Evolutionary conservation across 768 basidiomycete species (phyloP), one percentile per base, ranked within the genome.

Genomic region (Mycena capillaripes): DNA sequence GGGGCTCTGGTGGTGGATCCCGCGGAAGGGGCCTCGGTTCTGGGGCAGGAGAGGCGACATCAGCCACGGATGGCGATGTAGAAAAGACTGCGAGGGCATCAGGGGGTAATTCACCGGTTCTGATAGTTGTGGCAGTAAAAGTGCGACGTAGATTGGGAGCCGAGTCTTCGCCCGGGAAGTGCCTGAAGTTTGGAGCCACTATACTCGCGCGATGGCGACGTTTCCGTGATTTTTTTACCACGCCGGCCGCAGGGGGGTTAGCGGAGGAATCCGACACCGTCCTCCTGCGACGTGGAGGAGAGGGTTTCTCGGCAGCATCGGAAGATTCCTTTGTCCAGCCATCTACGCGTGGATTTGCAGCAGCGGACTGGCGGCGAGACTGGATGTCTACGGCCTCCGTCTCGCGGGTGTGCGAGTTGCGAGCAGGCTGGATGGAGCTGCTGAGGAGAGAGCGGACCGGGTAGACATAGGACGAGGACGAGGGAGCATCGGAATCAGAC

Each of bases 361-460:
- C 56, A 40, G n/a, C 25, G 4, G 65, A 50, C 16, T 44, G 67
- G 64, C 52, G 67, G 25, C 60, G 66, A 34, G 46, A 52, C 9
- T 23, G 59, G 36, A 73, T 32, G 30, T 73, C 72, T 16, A 27
- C 50, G 3, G 50, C 59, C 5, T 34, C 32, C 5, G 3, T 46
- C 9, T 64, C 70, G 40, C 23, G 29, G 56, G n/a, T 4, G 34
- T 25, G 38, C 1, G 32, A 8, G 7, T 67, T 70, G 8, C 56
- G 34, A 3, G 78, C 83, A 2, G 82, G 84, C 57, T 83, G 83
- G 27, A 85, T 84, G 38, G 76, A 74, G 19, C 82, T 79, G 30
- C 68, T 78, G 48, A 87, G 76, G 9, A 87, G 78, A 46, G 85
- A 86, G 63, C 79, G 84, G 29, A 85, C 80, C 0, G 86, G 86